Evolutionary conservation across 164 flowering plant species (phyloP).

Genomic region (Annona cherimola): DNA sequence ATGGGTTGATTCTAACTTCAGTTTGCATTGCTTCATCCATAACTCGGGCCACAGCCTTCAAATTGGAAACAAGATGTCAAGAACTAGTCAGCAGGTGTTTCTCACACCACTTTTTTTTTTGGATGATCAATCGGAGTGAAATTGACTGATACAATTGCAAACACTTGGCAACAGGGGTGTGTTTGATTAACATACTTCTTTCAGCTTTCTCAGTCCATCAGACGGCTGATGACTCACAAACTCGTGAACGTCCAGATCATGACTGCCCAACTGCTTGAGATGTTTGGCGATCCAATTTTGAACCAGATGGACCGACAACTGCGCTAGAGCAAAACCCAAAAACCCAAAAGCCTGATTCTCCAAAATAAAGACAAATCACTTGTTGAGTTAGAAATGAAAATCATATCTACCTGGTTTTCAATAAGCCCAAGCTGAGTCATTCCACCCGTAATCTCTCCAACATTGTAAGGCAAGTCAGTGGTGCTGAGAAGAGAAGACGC

Average conservation of each 20-base stretch:
- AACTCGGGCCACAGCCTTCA: constrained; percentile 79
- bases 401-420: constrained; percentile 54
- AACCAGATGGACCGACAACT: constrained; percentile 78
- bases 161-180: not conserved
- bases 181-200: constrained; percentile 46
- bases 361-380: not conserved
- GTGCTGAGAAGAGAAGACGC: constrained; percentile 41
- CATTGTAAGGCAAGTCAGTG: constrained; percentile 46
- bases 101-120: not conserved
- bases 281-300: constrained; percentile 59
- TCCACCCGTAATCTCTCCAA: constrained; percentile 56
- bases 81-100: not conserved
- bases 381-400: constrained; percentile 2
- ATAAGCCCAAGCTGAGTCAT: constrained; percentile 74
- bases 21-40: constrained; percentile 59
- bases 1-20: constrained; percentile 52
- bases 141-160: not conserved
- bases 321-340: constrained; percentile 10
- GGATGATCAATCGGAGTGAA: not conserved
- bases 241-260: constrained; percentile 45
- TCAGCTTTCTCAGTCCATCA: constrained; percentile 72
- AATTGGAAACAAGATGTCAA: not conserved
- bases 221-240: constrained; percentile 68
- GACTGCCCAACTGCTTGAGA: constrained; percentile 34
- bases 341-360: constrained; percentile 1